Conservation (phyloP, 805 yeast genomes). For the Metschnikowia peoriensis region DNA sequence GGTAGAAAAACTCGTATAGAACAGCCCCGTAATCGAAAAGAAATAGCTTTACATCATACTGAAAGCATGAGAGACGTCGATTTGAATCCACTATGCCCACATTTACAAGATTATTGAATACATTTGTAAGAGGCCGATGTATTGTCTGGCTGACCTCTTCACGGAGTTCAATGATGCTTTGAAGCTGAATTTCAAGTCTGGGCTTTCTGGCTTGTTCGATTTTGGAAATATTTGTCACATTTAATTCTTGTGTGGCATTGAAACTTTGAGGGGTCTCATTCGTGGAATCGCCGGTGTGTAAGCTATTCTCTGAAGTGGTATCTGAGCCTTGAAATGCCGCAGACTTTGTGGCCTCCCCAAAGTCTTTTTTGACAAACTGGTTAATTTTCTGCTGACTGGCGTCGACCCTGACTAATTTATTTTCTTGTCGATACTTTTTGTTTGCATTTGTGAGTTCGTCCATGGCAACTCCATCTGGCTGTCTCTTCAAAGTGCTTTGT, state of each 20-base stretch:
- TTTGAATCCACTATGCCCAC: constrained; percentile 80
- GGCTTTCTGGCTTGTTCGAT: not conserved
- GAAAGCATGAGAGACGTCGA: constrained; percentile 76
- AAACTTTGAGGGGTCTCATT: not conserved
- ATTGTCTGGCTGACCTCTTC: constrained; percentile 45
- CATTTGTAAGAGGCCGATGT: constrained; percentile 56
- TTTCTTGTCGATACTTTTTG: constrained; percentile 51
- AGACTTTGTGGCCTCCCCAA: not conserved
- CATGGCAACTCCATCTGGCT: constrained; percentile 4
- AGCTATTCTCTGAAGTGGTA: not conserved
- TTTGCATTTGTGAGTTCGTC: constrained; percentile 14
- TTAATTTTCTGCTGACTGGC: constrained; percentile 49
- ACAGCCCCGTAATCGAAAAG: constrained; percentile 78
- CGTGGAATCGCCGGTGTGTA: not conserved
- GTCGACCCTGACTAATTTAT: constrained; percentile 71
- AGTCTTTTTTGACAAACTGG: constrained; percentile 15
- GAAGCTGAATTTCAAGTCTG: constrained; percentile 43
- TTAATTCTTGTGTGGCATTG: not conserved
- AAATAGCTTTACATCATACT: constrained; percentile 73
- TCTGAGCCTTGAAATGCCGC: not conserved
- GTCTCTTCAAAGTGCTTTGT: constrained; percentile 47
- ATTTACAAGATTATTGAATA: constrained; percentile 67
- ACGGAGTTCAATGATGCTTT: constrained; percentile 59
- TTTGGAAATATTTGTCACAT: not conserved
- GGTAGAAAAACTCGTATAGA: constrained; percentile 72